Evolutionary conservation across 805 yeast genomes (phyloP).

Genomic region (Wickerhamiella cacticola): DNA sequence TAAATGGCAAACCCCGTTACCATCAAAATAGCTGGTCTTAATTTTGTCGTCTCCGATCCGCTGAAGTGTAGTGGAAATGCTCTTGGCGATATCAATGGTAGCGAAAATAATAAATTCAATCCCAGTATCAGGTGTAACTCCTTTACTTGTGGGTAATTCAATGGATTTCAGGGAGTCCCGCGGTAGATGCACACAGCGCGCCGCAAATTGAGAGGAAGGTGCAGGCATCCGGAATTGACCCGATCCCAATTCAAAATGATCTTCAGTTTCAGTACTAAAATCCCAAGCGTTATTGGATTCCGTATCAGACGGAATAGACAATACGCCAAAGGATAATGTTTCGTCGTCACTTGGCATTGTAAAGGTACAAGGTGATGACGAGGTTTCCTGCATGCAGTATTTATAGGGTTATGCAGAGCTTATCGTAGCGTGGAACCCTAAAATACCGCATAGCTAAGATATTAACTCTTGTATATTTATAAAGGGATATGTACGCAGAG

Average conservation of each 20-base stretch:
- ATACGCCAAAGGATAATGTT: background rate
- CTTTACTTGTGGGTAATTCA: background rate
- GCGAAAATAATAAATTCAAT: constrained; percentile 6
- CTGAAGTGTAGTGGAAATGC: background rate
- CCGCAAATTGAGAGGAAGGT: background rate
- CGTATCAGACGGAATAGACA: constrained; percentile 1
- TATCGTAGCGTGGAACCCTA: background rate
- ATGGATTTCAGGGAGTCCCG: background rate
- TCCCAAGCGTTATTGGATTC: constrained; percentile 6
- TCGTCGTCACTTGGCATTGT: constrained; percentile 10
- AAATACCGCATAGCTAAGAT: background rate
- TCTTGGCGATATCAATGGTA: background rate
- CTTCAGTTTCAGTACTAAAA: background rate
- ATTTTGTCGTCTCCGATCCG: background rate
- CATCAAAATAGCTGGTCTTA: constrained; percentile 2
- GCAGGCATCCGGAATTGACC: constrained; percentile 9
- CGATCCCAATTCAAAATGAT: background rate
- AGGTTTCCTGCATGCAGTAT: background rate
- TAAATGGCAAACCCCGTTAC: background rate
- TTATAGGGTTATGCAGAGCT: constrained; percentile 1
- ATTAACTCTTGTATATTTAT: background rate
- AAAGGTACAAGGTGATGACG: background rate
- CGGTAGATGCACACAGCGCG: constrained; percentile 1
- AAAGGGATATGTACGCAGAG: background rate
- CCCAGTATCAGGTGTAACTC: background rate